Conservation (phyloP, 1,284 basidiomycete genomes). For the Fomitiporia mediterranea region DNA sequence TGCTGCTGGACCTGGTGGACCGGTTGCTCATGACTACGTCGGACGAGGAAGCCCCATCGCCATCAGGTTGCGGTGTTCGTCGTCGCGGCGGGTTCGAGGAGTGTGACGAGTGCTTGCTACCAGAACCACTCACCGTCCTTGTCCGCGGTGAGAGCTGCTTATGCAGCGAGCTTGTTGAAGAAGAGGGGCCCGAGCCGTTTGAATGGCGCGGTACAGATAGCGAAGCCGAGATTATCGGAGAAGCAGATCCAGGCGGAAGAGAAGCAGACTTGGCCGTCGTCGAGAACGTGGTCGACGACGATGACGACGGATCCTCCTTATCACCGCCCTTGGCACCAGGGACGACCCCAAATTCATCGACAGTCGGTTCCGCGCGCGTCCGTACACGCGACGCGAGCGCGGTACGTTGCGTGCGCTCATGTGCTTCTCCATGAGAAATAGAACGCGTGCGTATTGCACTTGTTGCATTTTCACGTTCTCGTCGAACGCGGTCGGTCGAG, state of each 20-base stretch:
- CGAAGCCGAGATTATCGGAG: not conserved
- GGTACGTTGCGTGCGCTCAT: too few species aligned
- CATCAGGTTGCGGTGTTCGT: not conserved
- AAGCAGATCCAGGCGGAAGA: not conserved
- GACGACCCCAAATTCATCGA: slow-evolving; percentile 1
- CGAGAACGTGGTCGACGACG: not conserved
- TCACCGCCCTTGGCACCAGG: not conserved
- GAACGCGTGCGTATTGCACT: not conserved
- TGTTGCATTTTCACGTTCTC: not conserved
- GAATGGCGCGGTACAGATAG: not conserved
- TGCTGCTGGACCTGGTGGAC: not conserved
- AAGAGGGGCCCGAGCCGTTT: not conserved
- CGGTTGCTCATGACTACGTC: not conserved
- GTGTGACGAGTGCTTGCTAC: slow-evolving; percentile 4
- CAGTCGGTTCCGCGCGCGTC: not conserved
- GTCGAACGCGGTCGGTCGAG: slow-evolving; percentile 16
- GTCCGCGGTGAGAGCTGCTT: not conserved
- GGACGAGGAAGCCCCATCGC: not conserved
- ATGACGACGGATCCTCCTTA: not conserved
- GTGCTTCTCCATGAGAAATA: not conserved
- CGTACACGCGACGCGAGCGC: too few species aligned
- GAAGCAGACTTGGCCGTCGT: not conserved
- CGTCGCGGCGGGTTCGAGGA: slow-evolving; percentile 6
- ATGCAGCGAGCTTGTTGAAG: not conserved
- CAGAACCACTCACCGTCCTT: not conserved